Evolutionary conservation across 306 rosid genomes (phyloP), one percentile per base, ranked within the genome.

Genomic region (Inga oerstediana): DNA sequence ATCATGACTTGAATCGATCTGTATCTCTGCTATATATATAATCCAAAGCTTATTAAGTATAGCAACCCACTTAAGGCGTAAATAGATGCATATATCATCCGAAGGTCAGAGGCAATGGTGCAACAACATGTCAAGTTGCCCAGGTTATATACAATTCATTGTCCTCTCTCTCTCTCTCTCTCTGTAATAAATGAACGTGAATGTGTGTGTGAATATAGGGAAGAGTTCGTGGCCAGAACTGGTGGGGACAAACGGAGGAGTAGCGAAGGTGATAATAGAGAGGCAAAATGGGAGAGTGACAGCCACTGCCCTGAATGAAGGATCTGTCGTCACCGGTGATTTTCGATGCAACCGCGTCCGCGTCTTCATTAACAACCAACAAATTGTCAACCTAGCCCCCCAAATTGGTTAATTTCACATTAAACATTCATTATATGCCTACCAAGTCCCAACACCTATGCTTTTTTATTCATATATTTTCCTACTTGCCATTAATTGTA

Each of bases 211-310:
- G 22, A 45, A 19, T 20, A 78, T 9, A 88, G 91, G 92, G n/a
- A 92, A 92, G 79, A 75, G 51, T 22, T 82, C 97, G 20, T 90
- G 97, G 94, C 85, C 86, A 0, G 93, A 90, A 83, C 78, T 90
- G 71, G 79, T 90, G 11, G 93, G 94, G 19, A 80, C 68, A 24
- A 16, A 85, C 4, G 92, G 89, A 75, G 77, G 81, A 52, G 84
- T 68, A 8, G 97, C 91, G 1, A 65, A 46, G 62, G 69, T 76
- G 66, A 82, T 46, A 5, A 80, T 90, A 24, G 71, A 77, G 82
- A 82, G 59, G 8, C 91, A 90, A 74, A 90, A 92, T 17, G 72
- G 84, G 5, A 34, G 48, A 2, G 89, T 90, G 37, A 49, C 22
- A 10, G 90, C 87, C 22, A 72, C 4, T 12, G 81, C 86, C 9